Evolutionary conservation across 257 asterid genomes (phyloP), one percentile per base, ranked within the genome.

Genomic region (Scutellaria barbata): DNA sequence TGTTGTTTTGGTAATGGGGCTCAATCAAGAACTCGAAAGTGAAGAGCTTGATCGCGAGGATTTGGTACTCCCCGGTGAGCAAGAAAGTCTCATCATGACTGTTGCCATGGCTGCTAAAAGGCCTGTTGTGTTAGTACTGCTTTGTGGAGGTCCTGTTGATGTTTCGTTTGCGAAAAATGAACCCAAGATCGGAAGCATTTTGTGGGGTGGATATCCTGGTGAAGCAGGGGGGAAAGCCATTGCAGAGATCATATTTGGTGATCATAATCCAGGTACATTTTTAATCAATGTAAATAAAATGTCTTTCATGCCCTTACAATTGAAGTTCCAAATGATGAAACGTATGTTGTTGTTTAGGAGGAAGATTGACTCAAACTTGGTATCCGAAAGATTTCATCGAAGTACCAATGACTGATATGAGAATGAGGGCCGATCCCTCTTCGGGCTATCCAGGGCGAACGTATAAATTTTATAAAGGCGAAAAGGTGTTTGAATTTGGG

Each of bases 131-230:
- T 41, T 87, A 72, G 92, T 87, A 35, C 50, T 87, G 45, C 76
- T 86, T 3, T 82, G 82, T 72, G 96, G 96, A 16, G 95, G 96
- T 45, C 89, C 87, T 0, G 80, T 90, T 1, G 96, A 90, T 75
- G 64, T 87, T 13, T 76, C 89, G 0, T 90, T 90, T 14, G 90
- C 96, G 6, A 87, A 81, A 68, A 46, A 79, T 0, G 80, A 87
- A 14, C 80, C 80, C 0, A 87, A 81, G 13, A 80, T 90, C 0
- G 88, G 95, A 51, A 64, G 89, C 69, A 87, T 86, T 51, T 39
- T 90, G 66, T 90, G 96, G 96, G 89, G 81, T 63, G 95, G 96
- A 37, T 90, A 88, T 73, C 96, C 93, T 0, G 95, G 95, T 71
- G 90, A 90, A 72, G 88, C 78, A 1, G 96, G 96, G 40, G 96